Evolutionary conservation across 192 early-diverging fungal species (phyloP), one percentile per base, ranked within the genome.

Genomic region (Thamnidium elegans): DNA sequence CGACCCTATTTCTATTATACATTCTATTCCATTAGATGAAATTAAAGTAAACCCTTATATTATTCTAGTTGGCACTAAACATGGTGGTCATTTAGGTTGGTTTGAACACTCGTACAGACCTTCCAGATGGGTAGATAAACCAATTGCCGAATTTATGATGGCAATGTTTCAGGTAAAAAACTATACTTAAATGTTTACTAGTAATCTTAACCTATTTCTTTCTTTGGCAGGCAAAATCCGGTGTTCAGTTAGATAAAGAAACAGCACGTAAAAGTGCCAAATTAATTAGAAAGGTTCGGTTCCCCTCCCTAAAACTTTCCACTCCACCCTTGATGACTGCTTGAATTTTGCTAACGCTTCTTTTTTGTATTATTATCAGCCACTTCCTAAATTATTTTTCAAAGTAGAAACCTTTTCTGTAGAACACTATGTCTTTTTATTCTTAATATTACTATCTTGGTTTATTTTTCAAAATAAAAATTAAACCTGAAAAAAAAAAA

Each of bases 1-100:
- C 78, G 96, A 98, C 73, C 96, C 96, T n/a, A 88, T 98, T 69
- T 86, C 87, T 14, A 75, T 77, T 2, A 54, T 65, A 6, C 74
- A 87, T 50, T 79, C 80, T 19, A 83, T 94, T 5, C 96, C 96
- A 8, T 77, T 70, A 30, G 81, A 89, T 55, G 88, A 91, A 50
- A 82, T 87, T 62, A 72, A 71, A 58, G 69, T 74, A 8, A 98
- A 98, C 68, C 93, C 94, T 32, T 76, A 89, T 72, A 77, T 92
- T 31, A 50, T 95, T 0, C 72, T 98, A 15, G 94, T 88, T 4
- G 81, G 86, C 6, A 98, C 96, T 3, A 62, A 70, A 13, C 77
- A 81, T 34, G 96, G 96, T 54, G 68, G 96, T 17, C 96, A 98
- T 69, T 79, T 98, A 62, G 96, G 94, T 2, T 98, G 89, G 88